A percentile compares a stretch with the other conserved stretches of the same genome.
phyloP scores from a whole-genome alignment of 139 green algal species.

The Eudorina sp. region DNA sequence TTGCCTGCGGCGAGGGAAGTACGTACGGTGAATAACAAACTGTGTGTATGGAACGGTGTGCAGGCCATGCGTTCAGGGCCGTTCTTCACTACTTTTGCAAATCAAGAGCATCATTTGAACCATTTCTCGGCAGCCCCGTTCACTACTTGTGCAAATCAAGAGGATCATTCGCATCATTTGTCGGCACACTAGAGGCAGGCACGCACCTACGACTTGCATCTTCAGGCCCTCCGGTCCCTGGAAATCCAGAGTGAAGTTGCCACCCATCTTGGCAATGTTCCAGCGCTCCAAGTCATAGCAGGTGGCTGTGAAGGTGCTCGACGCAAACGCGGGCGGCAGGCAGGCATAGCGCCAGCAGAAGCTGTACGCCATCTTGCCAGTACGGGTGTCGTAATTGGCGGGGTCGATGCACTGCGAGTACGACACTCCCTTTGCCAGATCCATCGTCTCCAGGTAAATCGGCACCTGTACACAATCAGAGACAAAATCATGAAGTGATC shows the following conservation, averaged over 20 bases:
- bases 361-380: slow-evolving; percentile 54
- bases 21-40: too few species aligned
- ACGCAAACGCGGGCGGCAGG: slow-evolving; percentile 55
- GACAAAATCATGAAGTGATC: too few species aligned
- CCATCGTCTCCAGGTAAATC: slow-evolving; percentile 52
- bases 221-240: slow-evolving; percentile 42
- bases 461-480: slow-evolving; percentile 32
- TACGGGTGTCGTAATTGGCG: slow-evolving; percentile 61
- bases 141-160: too few species aligned
- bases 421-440: slow-evolving; percentile 3
- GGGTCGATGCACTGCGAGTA: slow-evolving; percentile 54
- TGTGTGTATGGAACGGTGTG: too few species aligned
- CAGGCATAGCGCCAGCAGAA: slow-evolving; percentile 67
- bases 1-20: not conserved
- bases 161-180: too few species aligned
- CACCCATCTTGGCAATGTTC: slow-evolving; percentile 39
- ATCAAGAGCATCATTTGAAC: too few species aligned
- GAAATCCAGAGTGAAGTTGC: slow-evolving; percentile 20
- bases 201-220: slow-evolving; percentile 23
- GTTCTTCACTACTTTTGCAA: too few species aligned
- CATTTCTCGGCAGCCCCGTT: too few species aligned
- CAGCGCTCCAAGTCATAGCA: slow-evolving; percentile 35
- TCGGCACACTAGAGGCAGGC: too few species aligned
- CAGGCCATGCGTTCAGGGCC: too few species aligned
- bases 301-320: slow-evolving; percentile 54